Evolutionary conservation across 768 basidiomycete species (phyloP).

Genomic region (Suillus plorans): DNA sequence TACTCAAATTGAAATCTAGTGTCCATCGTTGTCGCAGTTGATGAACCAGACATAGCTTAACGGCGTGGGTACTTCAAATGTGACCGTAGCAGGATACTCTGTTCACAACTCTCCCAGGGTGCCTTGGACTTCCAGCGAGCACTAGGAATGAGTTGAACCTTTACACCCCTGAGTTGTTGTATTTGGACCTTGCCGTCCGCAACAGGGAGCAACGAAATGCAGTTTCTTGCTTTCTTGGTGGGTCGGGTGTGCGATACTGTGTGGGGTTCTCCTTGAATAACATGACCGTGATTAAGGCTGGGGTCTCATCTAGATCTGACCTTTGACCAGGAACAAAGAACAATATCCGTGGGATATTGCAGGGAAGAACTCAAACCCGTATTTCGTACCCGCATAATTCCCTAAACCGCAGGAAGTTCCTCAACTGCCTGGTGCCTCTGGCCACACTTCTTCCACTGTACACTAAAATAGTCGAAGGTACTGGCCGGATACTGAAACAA

Average conservation of each 20-base stretch:
- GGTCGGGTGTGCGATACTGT: slow-evolving; percentile 58
- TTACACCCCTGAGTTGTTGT: slow-evolving; percentile 36
- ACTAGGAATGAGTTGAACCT: slow-evolving; percentile 28
- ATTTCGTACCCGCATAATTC: slow-evolving; percentile 33
- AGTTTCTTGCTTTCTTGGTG: slow-evolving; percentile 48
- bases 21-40: slow-evolving; percentile 39
- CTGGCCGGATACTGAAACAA: slow-evolving; percentile 16
- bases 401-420: slow-evolving; percentile 35
- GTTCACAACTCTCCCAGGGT: slow-evolving; percentile 25
- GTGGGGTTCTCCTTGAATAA: slow-evolving; percentile 55
- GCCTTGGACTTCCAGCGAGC: slow-evolving; percentile 19
- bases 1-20: slow-evolving; percentile 63
- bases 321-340: slow-evolving; percentile 41
- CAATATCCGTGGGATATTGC: slow-evolving; percentile 42
- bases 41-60: slow-evolving; percentile 28
- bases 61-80: slow-evolving; percentile 47
- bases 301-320: slow-evolving; percentile 19
- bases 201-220: slow-evolving; percentile 29
- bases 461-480: neutral
- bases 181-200: slow-evolving; percentile 41
- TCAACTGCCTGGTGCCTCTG: slow-evolving; percentile 22
- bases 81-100: slow-evolving; percentile 46
- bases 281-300: slow-evolving; percentile 32
- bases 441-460: slow-evolving; percentile 38
- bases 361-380: slow-evolving; percentile 35